These are phyloP conservation scores for Lactuca sativa DNA, from an alignment of 129 eudicot species.

Conservation along the genomic window DNA sequence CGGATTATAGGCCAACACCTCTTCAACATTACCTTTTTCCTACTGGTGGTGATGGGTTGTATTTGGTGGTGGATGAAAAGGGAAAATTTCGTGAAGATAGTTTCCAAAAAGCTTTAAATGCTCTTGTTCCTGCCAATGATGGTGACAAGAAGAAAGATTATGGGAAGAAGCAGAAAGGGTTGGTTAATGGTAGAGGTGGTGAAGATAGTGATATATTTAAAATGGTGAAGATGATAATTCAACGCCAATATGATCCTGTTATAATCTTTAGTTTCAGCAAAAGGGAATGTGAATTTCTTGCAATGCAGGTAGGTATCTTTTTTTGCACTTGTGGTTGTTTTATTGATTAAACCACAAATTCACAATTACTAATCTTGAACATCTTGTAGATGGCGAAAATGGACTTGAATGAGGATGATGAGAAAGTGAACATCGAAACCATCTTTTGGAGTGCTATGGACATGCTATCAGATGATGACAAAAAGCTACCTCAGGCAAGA, in stretches of 20 bases:
- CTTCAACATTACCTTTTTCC: slow-evolving; percentile 98
- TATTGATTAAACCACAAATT: not conserved
- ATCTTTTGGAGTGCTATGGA: slow-evolving; percentile 99
- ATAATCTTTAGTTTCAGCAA: slow-evolving; percentile 95
- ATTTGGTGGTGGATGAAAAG: slow-evolving; percentile 94
- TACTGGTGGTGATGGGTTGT: slow-evolving; percentile 90
- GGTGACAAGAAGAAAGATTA: slow-evolving; percentile 48
- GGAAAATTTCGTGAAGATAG: slow-evolving; percentile 98
- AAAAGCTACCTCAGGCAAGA: slow-evolving; percentile 90
- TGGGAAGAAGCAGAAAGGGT: slow-evolving; percentile 84
- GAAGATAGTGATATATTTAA: slow-evolving; percentile 98
- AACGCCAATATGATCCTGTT: slow-evolving; percentile 98
- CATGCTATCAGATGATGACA: slow-evolving; percentile 98
- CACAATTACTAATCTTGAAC: not conserved
- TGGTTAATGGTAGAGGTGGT: slow-evolving; percentile 74
- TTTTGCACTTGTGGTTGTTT: slow-evolving; percentile 2
- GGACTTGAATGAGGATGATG: slow-evolving; percentile 93
- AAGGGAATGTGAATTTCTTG: slow-evolving; percentile 97
- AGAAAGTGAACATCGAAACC: slow-evolving; percentile 80
- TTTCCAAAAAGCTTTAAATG: slow-evolving; percentile 93
- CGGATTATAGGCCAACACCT: slow-evolving; percentile 98
- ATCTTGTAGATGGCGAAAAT: slow-evolving; percentile 80
- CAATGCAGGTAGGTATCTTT: slow-evolving; percentile 74
- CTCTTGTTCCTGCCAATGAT: slow-evolving; percentile 65
- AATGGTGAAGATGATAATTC: slow-evolving; percentile 96